Percentiles rank a stretch among this genome's conserved stretches.
phyloP scores from a whole-genome alignment of 768 basidiomycete species.

The Tremella mesenterica region DNA sequence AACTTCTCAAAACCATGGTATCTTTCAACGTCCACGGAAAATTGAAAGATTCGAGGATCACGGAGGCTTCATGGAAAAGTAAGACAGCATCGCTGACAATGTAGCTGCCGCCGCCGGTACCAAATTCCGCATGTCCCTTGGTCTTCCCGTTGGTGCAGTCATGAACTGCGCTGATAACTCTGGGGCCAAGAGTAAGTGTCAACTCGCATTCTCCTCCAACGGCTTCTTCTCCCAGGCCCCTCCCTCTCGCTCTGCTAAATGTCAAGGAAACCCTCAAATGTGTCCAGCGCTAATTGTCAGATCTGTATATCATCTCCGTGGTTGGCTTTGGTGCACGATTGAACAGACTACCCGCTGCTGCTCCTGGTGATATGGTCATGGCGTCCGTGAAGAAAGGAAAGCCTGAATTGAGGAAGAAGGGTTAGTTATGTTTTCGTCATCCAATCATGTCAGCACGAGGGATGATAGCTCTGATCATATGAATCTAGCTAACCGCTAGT shows the following conservation, averaged over 20 bases:
- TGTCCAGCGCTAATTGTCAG: too few species aligned
- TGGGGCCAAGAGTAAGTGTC: constrained; percentile 71
- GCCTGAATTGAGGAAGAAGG: constrained; percentile 98
- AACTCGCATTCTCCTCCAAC: too few species aligned
- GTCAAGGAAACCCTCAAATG: too few species aligned
- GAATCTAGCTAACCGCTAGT: constrained; percentile 50
- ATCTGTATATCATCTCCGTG: constrained; percentile 70
- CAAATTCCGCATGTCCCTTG: constrained; percentile 79
- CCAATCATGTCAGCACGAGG: background rate
- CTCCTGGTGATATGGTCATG: constrained; percentile 48
- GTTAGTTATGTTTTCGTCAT: constrained; percentile 50
- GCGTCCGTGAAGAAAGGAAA: constrained; percentile 99
- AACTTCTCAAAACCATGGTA: too few species aligned
- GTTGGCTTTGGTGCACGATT: constrained; percentile 91
- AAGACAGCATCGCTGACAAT: constrained; percentile 3
- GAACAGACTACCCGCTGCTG: constrained; percentile 87
- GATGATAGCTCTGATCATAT: background rate
- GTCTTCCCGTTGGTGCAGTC: constrained; percentile 51
- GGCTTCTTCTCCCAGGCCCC: background rate
- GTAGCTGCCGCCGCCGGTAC: constrained; percentile 58
- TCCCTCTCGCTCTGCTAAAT: background rate
- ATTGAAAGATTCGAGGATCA: too few species aligned
- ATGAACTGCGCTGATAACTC: constrained; percentile 99
- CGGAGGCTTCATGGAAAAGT: too few species aligned
- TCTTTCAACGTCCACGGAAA: too few species aligned